Base-by-base conservation (phyloP, 2,329 filamentous ascomycete genomes). In the Cladosporium phlei region DNA sequence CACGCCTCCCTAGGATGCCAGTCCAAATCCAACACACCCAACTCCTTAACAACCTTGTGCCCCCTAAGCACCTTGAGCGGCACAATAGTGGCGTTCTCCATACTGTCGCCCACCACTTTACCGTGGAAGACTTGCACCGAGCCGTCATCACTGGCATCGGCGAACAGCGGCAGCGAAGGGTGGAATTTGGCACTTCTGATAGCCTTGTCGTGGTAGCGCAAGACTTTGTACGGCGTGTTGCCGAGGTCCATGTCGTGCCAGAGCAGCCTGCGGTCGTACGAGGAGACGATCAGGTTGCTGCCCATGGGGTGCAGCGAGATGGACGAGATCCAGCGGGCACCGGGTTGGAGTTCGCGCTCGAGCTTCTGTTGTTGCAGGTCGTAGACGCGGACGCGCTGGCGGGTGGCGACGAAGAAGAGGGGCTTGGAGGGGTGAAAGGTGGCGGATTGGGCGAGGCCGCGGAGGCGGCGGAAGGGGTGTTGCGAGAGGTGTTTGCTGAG, bases 201-300 rank as follows among this genome's bases (percentile, higher is more conserved):
- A 35, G 93, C 93, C 68, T 95, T 87, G 51, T 80, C 73, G 71
- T 98, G 93, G 73, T 97, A 98, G 40, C 93, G 81, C 70, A 98
- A 83, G 1, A 91, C 97, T 75, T 96, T 96, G 75, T 95, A 97
- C 0, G 93, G 93, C 39, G 88, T 82, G 53, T 79, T 83, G 1
- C 88, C 93, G 27, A 98, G 80, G 57, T 98, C 93, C 45, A 97
- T 77, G 69, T 98, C 93, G 70, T 97, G 93, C 93, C 93, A 98
- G 24, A 98, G 76, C 2, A 98, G 76, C 37, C 91, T 83, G 55
- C 90, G 83, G 70, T 98, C 93, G 69, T 97, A 98, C 1, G 89
- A 93, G 34, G 90, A 89, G 9, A 96, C 88, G 49, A 97, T 87
- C 46, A 98, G 69, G 63, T 98, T 96, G 69, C 95, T 90, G 35